Percentiles rank a stretch among this genome's conserved stretches.
Evolutionary conservation across 306 rosid species (phyloP).

Genomic region (Cercis canadensis): DNA sequence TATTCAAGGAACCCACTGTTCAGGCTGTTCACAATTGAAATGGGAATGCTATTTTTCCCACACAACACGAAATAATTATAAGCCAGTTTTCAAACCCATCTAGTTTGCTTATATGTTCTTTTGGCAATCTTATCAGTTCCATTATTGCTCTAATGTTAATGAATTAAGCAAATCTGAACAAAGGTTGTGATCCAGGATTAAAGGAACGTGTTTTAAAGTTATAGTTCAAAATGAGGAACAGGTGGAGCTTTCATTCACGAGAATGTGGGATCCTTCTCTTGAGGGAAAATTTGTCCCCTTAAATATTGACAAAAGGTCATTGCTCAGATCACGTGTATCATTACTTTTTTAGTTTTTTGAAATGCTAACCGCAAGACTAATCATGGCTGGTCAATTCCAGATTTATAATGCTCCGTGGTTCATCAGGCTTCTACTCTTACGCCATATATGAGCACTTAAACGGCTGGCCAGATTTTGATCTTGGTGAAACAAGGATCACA

Average conservation of each 20-base stretch:
- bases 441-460: conserved; percentile 79
- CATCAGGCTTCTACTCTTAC: conserved; percentile 93
- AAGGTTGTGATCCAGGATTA: conserved; percentile 69
- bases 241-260: conserved; percentile 80
- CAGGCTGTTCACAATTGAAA: conserved; percentile 15
- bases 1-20: conserved; percentile 20
- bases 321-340: conserved; percentile 25
- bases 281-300: conserved; percentile 86
- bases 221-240: conserved; percentile 86
- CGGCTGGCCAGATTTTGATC: conserved; percentile 85
- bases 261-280: conserved; percentile 89
- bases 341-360: conserved; percentile 12
- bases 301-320: conserved; percentile 92
- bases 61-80: conserved; percentile 11
- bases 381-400: conserved; percentile 50
- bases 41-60: conserved; percentile 22
- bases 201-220: conserved; percentile 74
- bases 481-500: conserved; percentile 82
- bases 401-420: conserved; percentile 77
- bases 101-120: conserved; percentile 16
- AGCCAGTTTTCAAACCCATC: conserved; percentile 23
- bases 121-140: conserved; percentile 23
- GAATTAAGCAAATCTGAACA: conserved; percentile 30
- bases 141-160: conserved; percentile 20
- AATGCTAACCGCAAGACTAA: conserved; percentile 29